These are phyloP conservation scores for Xylaria nigripes DNA, from an alignment of 495 filamentous ascomycete species.

Conservation along the genomic window DNA sequence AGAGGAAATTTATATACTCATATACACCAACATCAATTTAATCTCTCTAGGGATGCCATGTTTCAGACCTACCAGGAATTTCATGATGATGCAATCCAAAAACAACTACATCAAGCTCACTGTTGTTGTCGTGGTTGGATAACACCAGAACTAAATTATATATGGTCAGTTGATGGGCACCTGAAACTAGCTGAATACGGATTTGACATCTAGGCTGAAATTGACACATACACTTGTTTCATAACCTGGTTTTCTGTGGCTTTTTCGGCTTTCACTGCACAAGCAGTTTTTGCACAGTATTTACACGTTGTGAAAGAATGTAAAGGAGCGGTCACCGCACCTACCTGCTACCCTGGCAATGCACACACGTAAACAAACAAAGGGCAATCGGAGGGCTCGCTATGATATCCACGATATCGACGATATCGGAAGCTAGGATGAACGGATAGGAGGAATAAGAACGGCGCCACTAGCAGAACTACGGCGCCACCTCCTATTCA, in stretches of 20 bases:
- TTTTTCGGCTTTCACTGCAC: neutral
- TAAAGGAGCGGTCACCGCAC: too few relatives aligned
- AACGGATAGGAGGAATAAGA: too few relatives aligned
- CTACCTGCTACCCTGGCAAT: too few relatives aligned
- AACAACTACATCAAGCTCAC: neutral
- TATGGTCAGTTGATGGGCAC: neutral
- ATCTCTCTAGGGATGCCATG: neutral
- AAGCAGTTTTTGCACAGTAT: neutral
- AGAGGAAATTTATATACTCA: neutral
- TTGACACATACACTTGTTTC: neutral
- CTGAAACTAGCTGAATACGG: neutral
- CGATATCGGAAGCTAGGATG: too few relatives aligned
- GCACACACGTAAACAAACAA: too few relatives aligned
- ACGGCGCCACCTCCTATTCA: too few relatives aligned
- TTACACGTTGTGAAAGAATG: neutral
- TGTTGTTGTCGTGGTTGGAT: neutral
- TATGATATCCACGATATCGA: too few relatives aligned
- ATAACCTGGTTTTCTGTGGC: neutral
- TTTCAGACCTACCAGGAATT: neutral
- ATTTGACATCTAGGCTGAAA: neutral
- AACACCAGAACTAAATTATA: neutral
- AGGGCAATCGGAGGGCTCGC: too few relatives aligned
- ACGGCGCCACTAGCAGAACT: too few relatives aligned
- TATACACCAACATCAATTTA: neutral
- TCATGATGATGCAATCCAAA: neutral